A percentile compares a stretch with the other conserved stretches of the same genome.
Evolutionary conservation across 805 yeast genomes (phyloP).

Genomic region (Ogataea methylovora): DNA sequence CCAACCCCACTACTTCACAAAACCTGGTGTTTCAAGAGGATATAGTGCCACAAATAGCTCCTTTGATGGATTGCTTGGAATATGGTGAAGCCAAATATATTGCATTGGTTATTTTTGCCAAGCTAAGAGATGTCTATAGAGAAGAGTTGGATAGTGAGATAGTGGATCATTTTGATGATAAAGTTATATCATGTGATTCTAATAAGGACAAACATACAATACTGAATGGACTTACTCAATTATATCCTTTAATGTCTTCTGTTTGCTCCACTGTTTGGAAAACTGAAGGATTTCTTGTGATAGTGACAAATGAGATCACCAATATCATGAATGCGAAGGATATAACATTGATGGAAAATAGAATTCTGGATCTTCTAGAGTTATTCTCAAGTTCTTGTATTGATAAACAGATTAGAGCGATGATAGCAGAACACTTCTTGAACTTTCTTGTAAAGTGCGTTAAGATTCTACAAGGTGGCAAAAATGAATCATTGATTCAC

Average conservation of each 20-base stretch:
- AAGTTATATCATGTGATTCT: conserved; percentile 5
- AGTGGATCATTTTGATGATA: conserved; percentile 12
- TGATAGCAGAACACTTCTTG: conserved; percentile 37
- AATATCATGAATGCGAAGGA: conserved; percentile 3
- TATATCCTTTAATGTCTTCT: conserved; percentile 14
- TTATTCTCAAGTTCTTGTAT: conserved; percentile 42
- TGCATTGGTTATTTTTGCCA: neutral
- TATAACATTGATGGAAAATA: neutral
- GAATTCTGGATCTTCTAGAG: conserved; percentile 17
- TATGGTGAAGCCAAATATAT: neutral
- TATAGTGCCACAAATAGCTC: neutral
- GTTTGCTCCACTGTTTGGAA: conserved; percentile 12
- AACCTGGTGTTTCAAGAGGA: neutral
- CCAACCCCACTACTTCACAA: neutral
- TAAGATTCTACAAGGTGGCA: conserved; percentile 4
- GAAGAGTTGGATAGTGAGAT: neutral
- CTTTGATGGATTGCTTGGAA: neutral
- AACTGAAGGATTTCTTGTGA: conserved; percentile 10
- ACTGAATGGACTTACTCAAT: conserved; percentile 10
- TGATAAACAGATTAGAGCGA: conserved; percentile 40
- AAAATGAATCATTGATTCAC: conserved; percentile 4
- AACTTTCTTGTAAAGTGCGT: conserved; percentile 31
- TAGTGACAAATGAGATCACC: conserved; percentile 17
- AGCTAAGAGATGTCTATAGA: neutral
- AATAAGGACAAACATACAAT: conserved; percentile 7